Percentiles rank a stretch among this genome's conserved stretches.
phyloP scores from a whole-genome alignment of 768 basidiomycete species.

The Neoboletus subvelutipes region DNA sequence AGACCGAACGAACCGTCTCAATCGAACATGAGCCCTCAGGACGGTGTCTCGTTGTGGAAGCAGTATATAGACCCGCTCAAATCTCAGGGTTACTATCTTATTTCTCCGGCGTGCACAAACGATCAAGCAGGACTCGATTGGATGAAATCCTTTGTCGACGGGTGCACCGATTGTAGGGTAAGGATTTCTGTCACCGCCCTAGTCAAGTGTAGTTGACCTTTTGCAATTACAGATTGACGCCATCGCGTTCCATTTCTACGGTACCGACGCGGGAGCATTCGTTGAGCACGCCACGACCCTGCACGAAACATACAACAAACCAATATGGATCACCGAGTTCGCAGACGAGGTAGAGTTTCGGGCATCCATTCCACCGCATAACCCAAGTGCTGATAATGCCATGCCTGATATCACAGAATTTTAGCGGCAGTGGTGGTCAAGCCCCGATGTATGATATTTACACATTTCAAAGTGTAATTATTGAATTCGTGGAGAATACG shows the following conservation, averaged over 20 bases:
- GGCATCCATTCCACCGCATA: not conserved
- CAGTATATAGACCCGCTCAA: conserved; percentile 63
- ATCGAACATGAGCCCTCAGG: conserved; percentile 55
- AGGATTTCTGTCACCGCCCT: conserved; percentile 20
- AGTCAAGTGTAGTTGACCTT: not conserved
- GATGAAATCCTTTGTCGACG: conserved; percentile 57
- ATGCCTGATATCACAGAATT: conserved; percentile 43
- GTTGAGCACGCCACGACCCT: conserved; percentile 50
- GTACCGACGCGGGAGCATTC: conserved; percentile 48
- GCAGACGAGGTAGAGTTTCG: conserved; percentile 55
- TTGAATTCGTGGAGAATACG: conserved; percentile 46
- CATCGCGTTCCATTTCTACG: conserved; percentile 75
- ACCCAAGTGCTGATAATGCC: not conserved
- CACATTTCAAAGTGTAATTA: conserved; percentile 47
- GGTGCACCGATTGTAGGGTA: conserved; percentile 55
- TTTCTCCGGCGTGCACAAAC: conserved; percentile 70
- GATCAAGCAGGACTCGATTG: conserved; percentile 62
- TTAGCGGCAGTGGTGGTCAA: conserved; percentile 43
- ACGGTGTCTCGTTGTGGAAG: conserved; percentile 60
- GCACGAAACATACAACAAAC: conserved; percentile 44
- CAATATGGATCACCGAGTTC: conserved; percentile 68
- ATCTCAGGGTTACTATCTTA: conserved; percentile 55
- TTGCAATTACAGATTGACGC: conserved; percentile 49
- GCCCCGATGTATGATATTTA: conserved; percentile 42
- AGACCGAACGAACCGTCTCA: conserved; percentile 74